A percentile compares a stretch with the other conserved stretches of the same genome.
phyloP scores from a whole-genome alignment of 192 early-diverging fungal species.

The Linnemannia zychae region DNA sequence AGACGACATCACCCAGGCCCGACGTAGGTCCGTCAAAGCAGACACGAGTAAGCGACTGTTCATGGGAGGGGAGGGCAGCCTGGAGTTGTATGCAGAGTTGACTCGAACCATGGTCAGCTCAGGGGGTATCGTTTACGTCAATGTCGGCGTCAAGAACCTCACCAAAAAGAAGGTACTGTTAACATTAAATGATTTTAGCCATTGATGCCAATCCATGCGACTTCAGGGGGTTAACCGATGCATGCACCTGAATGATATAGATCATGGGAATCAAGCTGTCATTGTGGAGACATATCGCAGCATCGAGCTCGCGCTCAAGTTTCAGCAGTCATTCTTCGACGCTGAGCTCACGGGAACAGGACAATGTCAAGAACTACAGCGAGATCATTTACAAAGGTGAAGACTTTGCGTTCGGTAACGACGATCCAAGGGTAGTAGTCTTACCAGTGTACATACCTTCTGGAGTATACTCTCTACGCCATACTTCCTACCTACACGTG shows the following conservation, averaged over 20 bases:
- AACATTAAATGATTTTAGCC: not conserved
- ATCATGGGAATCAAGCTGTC: constrained; percentile 56
- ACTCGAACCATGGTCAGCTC: constrained; percentile 54
- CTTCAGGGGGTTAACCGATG: too few relatives aligned
- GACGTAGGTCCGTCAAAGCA: constrained; percentile 45
- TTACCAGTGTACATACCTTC: constrained; percentile 51
- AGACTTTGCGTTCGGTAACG: constrained; percentile 43
- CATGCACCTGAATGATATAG: not conserved
- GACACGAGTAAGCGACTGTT: constrained; percentile 53
- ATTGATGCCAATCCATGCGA: too few relatives aligned
- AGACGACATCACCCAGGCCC: constrained; percentile 39
- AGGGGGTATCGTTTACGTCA: constrained; percentile 51
- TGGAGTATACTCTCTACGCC: constrained; percentile 43
- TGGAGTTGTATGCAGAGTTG: constrained; percentile 53
- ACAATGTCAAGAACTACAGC: constrained; percentile 47
- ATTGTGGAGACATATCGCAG: constrained; percentile 41
- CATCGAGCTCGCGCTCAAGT: constrained; percentile 8
- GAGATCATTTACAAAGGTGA: constrained; percentile 57
- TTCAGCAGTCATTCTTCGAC: constrained; percentile 1
- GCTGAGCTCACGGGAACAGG: constrained; percentile 25
- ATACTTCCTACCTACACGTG: constrained; percentile 36
- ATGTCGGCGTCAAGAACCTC: constrained; percentile 49
- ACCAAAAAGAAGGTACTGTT: constrained; percentile 47
- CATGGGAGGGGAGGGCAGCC: constrained; percentile 52
- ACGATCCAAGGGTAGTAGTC: constrained; percentile 39